phyloP scores from a whole-genome alignment of 345 rosid species.

The Hevea brasiliensis region DNA sequence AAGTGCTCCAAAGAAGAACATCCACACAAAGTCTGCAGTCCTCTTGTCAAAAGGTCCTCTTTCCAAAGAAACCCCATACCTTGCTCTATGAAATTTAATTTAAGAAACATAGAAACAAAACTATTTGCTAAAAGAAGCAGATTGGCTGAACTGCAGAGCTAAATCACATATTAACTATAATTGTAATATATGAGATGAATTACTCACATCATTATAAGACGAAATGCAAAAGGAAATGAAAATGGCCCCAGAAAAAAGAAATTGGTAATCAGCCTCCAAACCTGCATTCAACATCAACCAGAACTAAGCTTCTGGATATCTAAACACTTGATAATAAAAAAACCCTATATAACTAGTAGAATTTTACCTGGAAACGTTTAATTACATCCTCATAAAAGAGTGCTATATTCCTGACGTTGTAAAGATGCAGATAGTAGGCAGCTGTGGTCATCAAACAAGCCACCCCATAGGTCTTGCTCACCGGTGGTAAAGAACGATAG shows the following conservation, averaged over 20 bases:
- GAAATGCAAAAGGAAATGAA: conserved; percentile 52
- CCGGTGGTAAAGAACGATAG: conserved; percentile 60
- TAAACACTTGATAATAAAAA: neutral
- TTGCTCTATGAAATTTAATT: conserved; percentile 42
- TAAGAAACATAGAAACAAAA: neutral
- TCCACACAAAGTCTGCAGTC: conserved; percentile 67
- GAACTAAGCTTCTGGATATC: neutral
- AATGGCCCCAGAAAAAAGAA: conserved; percentile 62
- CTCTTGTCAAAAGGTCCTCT: conserved; percentile 65
- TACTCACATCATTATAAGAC: conserved; percentile 55
- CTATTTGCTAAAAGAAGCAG: too few relatives aligned
- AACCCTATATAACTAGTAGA: neutral
- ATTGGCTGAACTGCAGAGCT: neutral
- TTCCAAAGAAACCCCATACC: conserved; percentile 63
- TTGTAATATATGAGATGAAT: neutral
- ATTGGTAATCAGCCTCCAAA: conserved; percentile 62
- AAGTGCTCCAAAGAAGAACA: conserved; percentile 65
- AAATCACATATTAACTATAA: neutral
- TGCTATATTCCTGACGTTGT: conserved; percentile 34
- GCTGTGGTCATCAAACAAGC: conserved; percentile 56
- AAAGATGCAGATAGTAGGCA: conserved; percentile 46
- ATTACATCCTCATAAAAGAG: conserved; percentile 46
- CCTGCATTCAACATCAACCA: conserved; percentile 24
- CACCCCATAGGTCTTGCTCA: conserved; percentile 67
- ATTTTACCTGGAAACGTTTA: conserved; percentile 50